Percentiles rank a stretch among this genome's conserved stretches.
phyloP scores from a whole-genome alignment of 2,329 filamentous ascomycete species.

The Cladosporium sp. region DNA sequence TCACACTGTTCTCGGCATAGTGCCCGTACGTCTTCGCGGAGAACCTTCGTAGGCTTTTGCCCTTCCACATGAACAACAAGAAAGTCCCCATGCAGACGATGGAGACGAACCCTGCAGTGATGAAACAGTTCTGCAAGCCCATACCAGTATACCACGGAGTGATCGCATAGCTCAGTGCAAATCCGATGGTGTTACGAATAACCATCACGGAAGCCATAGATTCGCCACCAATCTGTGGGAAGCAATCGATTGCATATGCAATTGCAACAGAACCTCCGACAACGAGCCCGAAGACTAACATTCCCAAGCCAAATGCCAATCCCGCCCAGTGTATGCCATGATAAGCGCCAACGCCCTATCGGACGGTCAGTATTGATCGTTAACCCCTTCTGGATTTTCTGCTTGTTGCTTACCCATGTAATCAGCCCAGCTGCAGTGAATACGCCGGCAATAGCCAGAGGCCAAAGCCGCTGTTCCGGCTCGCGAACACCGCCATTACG shows the following conservation, averaged over 20 bases:
- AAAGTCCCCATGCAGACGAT: conserved; percentile 26
- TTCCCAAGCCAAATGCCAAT: conserved; percentile 44
- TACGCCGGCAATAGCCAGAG: conserved; percentile 41
- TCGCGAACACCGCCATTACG: conserved; percentile 42
- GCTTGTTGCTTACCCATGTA: conserved; percentile 35
- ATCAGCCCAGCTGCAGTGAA: conserved; percentile 48
- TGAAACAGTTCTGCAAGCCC: conserved; percentile 45
- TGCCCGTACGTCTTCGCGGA: conserved; percentile 5
- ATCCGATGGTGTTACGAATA: conserved; percentile 51
- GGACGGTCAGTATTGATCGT: neutral
- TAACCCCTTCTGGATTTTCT: neutral
- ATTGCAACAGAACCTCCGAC: conserved; percentile 42
- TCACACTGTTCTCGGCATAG: neutral
- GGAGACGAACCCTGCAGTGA: conserved; percentile 19
- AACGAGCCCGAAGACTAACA: conserved; percentile 44
- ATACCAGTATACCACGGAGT: conserved; percentile 46
- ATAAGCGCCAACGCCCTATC: conserved; percentile 47
- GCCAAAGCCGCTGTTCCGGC: conserved; percentile 44
- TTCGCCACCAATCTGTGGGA: conserved; percentile 47
- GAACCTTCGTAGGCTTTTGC: conserved; percentile 23
- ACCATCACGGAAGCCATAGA: conserved; percentile 51
- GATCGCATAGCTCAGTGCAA: conserved; percentile 51
- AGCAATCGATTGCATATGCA: conserved; percentile 48
- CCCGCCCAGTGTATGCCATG: conserved; percentile 50
- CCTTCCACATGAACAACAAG: conserved; percentile 25